These are phyloP conservation scores for Scleroderma bovista DNA, from an alignment of 768 basidiomycete genomes.

Conservation along the genomic window DNA sequence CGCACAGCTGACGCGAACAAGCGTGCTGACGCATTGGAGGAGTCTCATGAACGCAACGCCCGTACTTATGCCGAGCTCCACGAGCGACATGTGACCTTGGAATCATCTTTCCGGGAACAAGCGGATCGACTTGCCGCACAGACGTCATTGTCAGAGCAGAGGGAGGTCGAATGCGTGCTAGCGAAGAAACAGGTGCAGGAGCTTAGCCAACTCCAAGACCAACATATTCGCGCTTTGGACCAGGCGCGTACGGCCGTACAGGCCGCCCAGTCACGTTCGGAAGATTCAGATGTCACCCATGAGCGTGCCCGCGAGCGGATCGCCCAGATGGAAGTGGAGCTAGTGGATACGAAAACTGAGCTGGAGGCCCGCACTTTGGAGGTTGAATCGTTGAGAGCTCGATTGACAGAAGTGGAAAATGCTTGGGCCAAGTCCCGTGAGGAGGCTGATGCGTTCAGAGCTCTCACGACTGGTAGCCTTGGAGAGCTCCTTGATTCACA, in stretches of 20 bases:
- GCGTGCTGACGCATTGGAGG: slow-evolving; percentile 72
- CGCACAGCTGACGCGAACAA: slow-evolving; percentile 68
- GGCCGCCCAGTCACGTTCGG: slow-evolving; percentile 68
- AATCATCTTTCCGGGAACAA: slow-evolving; percentile 69
- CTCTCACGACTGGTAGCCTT: slow-evolving; percentile 78
- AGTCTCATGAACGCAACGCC: slow-evolving; percentile 54
- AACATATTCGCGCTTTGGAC: slow-evolving; percentile 83
- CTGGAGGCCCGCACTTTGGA: slow-evolving; percentile 72
- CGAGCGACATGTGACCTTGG: slow-evolving; percentile 51
- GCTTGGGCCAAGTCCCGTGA: slow-evolving; percentile 89
- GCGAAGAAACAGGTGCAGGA: slow-evolving; percentile 68
- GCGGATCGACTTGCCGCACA: slow-evolving; percentile 68
- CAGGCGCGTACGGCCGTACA: slow-evolving; percentile 76
- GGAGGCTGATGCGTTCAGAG: slow-evolving; percentile 87
- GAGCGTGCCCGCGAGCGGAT: slow-evolving; percentile 67
- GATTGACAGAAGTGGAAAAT: slow-evolving; percentile 79
- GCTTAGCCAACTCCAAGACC: slow-evolving; percentile 62
- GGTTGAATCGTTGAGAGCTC: slow-evolving; percentile 58
- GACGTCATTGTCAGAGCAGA: slow-evolving; percentile 68
- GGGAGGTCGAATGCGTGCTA: slow-evolving; percentile 69
- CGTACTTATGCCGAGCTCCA: slow-evolving; percentile 70
- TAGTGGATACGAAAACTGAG: slow-evolving; percentile 76
- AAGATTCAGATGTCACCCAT: slow-evolving; percentile 74
- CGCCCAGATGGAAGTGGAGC: slow-evolving; percentile 63
- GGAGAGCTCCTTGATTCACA: slow-evolving; percentile 87